Evolutionary conservation across 345 rosid species (phyloP).

Genomic region (Citrus hindsii): DNA sequence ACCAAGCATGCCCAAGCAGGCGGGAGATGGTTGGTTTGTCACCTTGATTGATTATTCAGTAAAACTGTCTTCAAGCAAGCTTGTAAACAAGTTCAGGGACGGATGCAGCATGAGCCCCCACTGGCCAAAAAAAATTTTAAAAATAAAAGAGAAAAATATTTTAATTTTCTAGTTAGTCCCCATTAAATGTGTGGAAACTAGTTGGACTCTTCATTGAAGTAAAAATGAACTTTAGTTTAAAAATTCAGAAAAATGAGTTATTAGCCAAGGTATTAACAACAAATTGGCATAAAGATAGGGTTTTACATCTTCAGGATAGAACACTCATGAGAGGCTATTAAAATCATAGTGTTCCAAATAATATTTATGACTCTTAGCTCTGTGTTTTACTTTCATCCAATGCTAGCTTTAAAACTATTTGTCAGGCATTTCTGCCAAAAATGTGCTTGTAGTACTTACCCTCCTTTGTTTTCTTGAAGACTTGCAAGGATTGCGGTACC

Average conservation of each 20-base stretch:
- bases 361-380: neutral
- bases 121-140: too few species aligned
- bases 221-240: neutral
- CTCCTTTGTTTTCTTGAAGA: constrained; percentile 32
- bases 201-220: neutral
- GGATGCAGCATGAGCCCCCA: too few species aligned
- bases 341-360: neutral
- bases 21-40: neutral
- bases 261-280: neutral
- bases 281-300: neutral
- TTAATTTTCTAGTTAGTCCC: too few species aligned
- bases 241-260: neutral
- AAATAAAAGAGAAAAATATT: too few species aligned
- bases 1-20: neutral
- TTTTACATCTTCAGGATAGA: neutral
- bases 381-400: neutral
- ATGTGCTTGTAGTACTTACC: neutral
- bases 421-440: too few species aligned
- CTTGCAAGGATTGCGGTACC: constrained; percentile 81
- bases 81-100: neutral
- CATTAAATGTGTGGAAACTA: neutral
- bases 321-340: neutral
- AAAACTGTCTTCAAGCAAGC: neutral
- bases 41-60: neutral
- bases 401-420: neutral